phyloP scores from a whole-genome alignment of 176 grass and related monocot species.

The Poa pratensis region DNA sequence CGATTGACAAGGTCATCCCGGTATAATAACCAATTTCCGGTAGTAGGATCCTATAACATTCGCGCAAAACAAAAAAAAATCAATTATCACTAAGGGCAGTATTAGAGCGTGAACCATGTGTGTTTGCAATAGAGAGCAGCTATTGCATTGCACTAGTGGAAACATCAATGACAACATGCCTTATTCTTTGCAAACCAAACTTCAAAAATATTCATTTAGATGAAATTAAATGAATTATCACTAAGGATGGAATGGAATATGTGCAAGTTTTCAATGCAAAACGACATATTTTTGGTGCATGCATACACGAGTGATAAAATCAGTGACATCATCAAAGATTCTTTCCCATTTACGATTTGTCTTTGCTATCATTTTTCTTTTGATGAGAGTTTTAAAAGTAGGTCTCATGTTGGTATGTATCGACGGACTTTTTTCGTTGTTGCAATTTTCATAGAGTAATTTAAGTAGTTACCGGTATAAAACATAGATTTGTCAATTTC shows the following conservation, averaged over 20 bases:
- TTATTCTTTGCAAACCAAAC: background rate
- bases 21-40: constrained; percentile 2
- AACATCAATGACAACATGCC: background rate
- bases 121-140: background rate
- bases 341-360: background rate
- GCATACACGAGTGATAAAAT: background rate
- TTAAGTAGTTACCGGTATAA: background rate
- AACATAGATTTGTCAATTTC: too few species aligned
- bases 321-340: too few species aligned
- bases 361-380: background rate
- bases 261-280: background rate
- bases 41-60: background rate
- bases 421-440: background rate
- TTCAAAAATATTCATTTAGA: background rate
- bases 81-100: background rate
- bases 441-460: background rate
- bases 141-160: background rate
- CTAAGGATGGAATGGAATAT: background rate
- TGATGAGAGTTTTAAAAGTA: background rate
- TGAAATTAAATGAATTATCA: background rate
- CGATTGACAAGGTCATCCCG: background rate
- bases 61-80: background rate
- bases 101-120: background rate
- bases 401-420: background rate
- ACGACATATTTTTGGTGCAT: background rate